Evolutionary conservation across 139 green algal species (phyloP), one percentile per base, ranked within the genome.

Genomic region (Volvox africanus): DNA sequence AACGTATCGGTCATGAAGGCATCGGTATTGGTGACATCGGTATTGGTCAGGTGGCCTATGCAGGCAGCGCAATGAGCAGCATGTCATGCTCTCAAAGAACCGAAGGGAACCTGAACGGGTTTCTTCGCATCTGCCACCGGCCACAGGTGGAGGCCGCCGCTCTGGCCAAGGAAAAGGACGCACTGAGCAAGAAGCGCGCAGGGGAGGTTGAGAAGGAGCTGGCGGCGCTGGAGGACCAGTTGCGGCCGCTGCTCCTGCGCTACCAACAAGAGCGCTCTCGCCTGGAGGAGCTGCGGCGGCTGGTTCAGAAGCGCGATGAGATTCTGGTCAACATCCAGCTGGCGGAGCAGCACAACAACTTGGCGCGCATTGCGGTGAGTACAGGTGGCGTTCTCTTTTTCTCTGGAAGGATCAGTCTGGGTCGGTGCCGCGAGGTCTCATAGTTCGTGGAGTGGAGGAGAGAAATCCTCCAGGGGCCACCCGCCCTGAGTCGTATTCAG

Each of bases 121-220:
- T 55, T 55, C 44, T 5, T 55, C 44, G 44, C 44, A 14, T 5
- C 44, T 12, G 67, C 22, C 22, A 75, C 67, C 67, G 22, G 13
- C 71, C 1, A 21, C 75, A 81, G 75, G 95, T 99, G 75, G 97
- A 98, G 91, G 92, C 96, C 75, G 91, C 90, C n/a, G 97, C 97
- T 0, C 94, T 99, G 77, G 88, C 93, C 80, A 99, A 98, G 92
- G 97, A 99, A 92, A 98, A 98, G 94, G 97, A 99, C 91, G 61
- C 88, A 26, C 61, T 91, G 19, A 96, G 91, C 90, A 73, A 91
- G 73, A 91, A 92, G 36, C 94, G 97, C 28, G 88, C 98, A 75
- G 89, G 80, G 28, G 96, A 98, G 78, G 91, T 95, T 76, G 50
- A 87, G n/a, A 78, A 85, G 88, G 96, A 99, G 93, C 79, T 99